Evolutionary conservation across 2,329 filamentous ascomycete species (phyloP), one percentile per base, ranked within the genome.

Genomic region (Alternaria brassicicola): DNA sequence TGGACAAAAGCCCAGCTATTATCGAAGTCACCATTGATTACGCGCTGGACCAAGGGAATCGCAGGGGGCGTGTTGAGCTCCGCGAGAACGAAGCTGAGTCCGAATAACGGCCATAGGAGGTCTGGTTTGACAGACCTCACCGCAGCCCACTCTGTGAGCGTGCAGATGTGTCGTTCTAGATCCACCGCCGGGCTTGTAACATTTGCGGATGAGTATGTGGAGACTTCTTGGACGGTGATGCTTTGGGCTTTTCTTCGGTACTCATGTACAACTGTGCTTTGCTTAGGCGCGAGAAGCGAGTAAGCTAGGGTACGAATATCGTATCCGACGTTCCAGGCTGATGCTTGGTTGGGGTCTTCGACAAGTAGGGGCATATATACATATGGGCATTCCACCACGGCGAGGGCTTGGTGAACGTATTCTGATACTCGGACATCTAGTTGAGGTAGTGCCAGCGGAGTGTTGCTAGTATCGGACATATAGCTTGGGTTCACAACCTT

Each of bases 281-380:
- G 33, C 6, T 28, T 55, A 19, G 62, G 59, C 3, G 19, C 13
- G 17, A 81, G 57, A 2, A 80, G 63, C 1, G 74, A 76, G 57
- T 82, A 82, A 6, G 75, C 76, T 19, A 79, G 52, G 2, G 63
- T 61, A 5, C 81, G 78, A 3, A 79, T 58, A 6, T 73, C 64
- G 13, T 69, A 58, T 1, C 78, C 78, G 10, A 76, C 59, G 25
- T 69, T 70, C 80, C 80, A 83, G 6, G 80, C 79, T 2, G 80
- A 78, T 35, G 76, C 72, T 49, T 76, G 72, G 12, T 71, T 69
- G 0, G 79, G 73, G 55, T 83, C 80, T 54, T 83, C 81, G 12
- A 87, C 77, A 0, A 92, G 73, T 21, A 88, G 81, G 0, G 89
- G 88, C 1, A 93, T 80, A 70, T 89, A 93, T 12, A 91, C 81